Evolutionary conservation across 768 basidiomycete species (phyloP).

Genomic region (Wakefieldia striispora): DNA sequence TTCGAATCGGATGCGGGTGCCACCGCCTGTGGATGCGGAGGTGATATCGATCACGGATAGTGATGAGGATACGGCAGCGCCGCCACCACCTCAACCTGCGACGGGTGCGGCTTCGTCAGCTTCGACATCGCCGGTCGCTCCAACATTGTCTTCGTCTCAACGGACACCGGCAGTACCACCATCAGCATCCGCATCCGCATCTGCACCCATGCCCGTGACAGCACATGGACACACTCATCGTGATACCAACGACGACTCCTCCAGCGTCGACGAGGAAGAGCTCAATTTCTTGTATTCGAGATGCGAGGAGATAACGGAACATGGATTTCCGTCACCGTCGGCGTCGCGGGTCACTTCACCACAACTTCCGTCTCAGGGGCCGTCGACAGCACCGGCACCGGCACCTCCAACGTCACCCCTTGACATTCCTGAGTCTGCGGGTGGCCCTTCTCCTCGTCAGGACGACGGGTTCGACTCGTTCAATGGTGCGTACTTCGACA

Average conservation of each 20-base stretch:
- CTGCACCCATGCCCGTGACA: neutral
- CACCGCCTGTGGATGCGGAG: slow-evolving; percentile 16
- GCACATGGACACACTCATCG: no score
- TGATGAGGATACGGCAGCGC: slow-evolving; percentile 9
- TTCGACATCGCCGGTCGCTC: neutral
- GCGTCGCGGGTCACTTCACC: no score
- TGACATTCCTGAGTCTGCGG: neutral
- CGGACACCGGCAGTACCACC: neutral
- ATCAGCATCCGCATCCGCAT: neutral
- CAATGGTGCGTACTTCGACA: slow-evolving; percentile 10
- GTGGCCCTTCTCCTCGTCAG: no score
- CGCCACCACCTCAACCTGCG: neutral
- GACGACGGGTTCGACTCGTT: slow-evolving; percentile 13
- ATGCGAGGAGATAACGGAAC: no score
- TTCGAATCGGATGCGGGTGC: neutral
- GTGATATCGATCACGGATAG: slow-evolving; percentile 32
- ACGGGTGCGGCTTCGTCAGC: neutral
- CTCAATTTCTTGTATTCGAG: no score
- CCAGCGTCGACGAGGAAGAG: no score
- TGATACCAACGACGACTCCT: no score
- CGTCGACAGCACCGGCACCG: neutral
- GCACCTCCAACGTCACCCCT: slow-evolving; percentile 4
- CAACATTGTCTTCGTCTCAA: neutral
- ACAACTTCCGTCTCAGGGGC: no score
- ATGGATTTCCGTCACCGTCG: neutral